Percentiles rank a stretch among this genome's conserved stretches.
These are phyloP conservation scores for Carex pumila DNA, from an alignment of 176 grass and related monocot species.

Conservation along the genomic window DNA sequence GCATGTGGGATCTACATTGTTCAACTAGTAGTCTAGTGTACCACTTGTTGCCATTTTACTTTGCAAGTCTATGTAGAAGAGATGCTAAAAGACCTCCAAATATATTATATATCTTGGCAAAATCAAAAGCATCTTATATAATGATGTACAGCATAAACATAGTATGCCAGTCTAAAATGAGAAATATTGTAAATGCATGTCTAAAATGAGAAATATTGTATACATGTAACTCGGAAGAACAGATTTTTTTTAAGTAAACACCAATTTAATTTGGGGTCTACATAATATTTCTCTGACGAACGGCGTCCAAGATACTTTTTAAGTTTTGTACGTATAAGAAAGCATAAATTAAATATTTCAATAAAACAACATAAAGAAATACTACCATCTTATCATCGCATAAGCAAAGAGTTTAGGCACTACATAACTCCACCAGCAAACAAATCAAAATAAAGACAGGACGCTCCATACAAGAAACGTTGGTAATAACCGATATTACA, in stretches of 20 bases:
- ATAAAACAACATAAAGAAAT: neutral
- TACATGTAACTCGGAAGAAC: neutral
- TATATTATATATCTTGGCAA: neutral
- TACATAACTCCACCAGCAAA: constrained; percentile 18
- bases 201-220: neutral
- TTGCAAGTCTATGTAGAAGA: neutral
- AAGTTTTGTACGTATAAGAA: neutral
- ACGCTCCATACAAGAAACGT: neutral
- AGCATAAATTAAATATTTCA: neutral
- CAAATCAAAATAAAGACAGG: constrained; percentile 21
- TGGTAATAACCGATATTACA: neutral
- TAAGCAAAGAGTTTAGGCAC: constrained; percentile 18
- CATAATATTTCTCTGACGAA: neutral
- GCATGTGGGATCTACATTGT: neutral
- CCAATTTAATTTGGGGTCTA: neutral
- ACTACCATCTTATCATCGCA: constrained; percentile 17
- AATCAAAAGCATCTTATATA: neutral
- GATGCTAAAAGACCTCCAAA: neutral
- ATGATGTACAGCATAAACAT: neutral
- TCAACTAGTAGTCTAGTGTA: neutral
- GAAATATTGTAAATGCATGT: neutral
- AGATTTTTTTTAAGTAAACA: neutral
- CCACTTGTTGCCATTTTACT: neutral
- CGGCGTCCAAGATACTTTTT: neutral
- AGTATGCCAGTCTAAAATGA: neutral